phyloP scores from a whole-genome alignment of 192 early-diverging fungal species.

The Rhizoclosmatium globosum region DNA sequence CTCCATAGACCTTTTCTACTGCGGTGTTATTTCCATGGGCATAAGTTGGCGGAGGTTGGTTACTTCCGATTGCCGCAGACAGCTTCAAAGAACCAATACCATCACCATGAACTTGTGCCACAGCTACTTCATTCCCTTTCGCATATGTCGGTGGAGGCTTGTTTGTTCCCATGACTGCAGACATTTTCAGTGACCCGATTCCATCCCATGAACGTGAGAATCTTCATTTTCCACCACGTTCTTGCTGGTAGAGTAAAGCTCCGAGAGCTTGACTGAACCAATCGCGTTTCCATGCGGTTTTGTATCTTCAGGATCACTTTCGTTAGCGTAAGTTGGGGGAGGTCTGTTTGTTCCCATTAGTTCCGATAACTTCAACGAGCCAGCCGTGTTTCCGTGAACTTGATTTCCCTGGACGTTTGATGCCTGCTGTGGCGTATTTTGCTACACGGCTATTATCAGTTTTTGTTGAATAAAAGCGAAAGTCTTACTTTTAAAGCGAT shows the following conservation, averaged over 20 bases:
- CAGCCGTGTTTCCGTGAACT: background rate
- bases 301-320: background rate
- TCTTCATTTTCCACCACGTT: background rate
- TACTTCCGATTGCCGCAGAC: background rate
- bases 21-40: background rate
- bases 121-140: background rate
- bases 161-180: background rate
- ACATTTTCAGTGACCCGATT: conserved; percentile 6
- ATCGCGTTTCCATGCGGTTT: background rate
- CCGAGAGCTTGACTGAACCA: background rate
- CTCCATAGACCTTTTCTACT: background rate
- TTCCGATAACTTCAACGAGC: background rate
- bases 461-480: background rate
- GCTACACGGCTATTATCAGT: background rate
- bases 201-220: background rate
- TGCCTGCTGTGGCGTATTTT: background rate
- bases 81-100: background rate
- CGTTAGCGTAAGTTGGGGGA: background rate
- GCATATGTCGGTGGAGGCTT: background rate
- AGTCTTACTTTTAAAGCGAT: background rate
- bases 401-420: background rate
- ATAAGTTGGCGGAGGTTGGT: background rate
- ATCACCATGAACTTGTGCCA: conserved; percentile 6
- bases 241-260: background rate
- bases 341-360: background rate